Evolutionary conservation across 148 eudicot genomes (phyloP).

Genomic region (Cornus kousa): DNA sequence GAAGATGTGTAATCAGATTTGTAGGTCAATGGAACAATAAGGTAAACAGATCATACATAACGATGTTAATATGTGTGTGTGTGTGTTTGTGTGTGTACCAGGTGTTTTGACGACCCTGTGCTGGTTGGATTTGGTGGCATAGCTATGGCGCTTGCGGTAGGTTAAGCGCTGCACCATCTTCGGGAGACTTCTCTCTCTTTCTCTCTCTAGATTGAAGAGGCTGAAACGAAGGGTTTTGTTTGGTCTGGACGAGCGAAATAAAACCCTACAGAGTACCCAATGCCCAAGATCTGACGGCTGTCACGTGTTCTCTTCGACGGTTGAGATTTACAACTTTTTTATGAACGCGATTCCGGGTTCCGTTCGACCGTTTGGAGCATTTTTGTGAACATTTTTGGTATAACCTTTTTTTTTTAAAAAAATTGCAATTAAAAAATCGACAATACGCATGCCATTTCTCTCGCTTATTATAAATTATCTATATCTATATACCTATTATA

Average conservation of each 20-base stretch:
- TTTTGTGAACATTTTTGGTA: too few relatives aligned
- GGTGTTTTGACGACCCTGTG: slow-evolving; percentile 67
- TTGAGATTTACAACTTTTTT: not conserved
- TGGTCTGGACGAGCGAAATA: not conserved
- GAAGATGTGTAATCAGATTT: not conserved
- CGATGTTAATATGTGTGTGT: not conserved
- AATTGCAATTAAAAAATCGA: too few relatives aligned
- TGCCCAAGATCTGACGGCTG: slow-evolving; percentile 35
- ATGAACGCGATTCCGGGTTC: too few relatives aligned
- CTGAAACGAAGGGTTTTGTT: slow-evolving; percentile 14
- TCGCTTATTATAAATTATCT: too few relatives aligned
- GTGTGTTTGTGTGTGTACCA: slow-evolving; percentile 21
- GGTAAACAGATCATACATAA: not conserved
- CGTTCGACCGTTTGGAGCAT: too few relatives aligned
- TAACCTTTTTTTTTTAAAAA: too few relatives aligned
- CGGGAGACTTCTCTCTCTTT: not conserved
- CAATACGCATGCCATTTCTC: too few relatives aligned
- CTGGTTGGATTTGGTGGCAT: slow-evolving; percentile 68
- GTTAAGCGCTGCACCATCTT: slow-evolving; percentile 61
- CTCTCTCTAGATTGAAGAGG: slow-evolving; percentile 9
- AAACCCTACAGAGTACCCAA: slow-evolving; percentile 10
- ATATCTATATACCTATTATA: too few relatives aligned
- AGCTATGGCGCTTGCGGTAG: slow-evolving; percentile 54
- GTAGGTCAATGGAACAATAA: not conserved
- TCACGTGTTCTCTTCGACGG: not conserved